Percentiles rank a stretch among this genome's conserved stretches.
Evolutionary conservation across 169 alveolate genomes (phyloP).

Genomic region (Plasmodium inui): DNA sequence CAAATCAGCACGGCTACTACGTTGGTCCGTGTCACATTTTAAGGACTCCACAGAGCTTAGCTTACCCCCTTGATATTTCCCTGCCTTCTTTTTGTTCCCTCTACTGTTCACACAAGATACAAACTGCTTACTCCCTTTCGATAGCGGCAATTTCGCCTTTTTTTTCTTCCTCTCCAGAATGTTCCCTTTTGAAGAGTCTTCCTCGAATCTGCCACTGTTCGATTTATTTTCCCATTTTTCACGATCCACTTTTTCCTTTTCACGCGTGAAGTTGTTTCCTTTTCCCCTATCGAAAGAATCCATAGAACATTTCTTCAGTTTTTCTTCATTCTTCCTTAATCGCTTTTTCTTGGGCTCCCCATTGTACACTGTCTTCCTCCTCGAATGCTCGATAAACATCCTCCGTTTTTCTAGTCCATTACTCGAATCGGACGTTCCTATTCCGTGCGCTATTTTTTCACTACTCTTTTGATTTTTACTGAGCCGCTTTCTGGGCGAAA

Average conservation of each 20-base stretch:
- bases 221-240: conserved; percentile 6
- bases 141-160: not conserved
- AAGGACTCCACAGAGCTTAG: not conserved
- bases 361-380: not conserved
- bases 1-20: not conserved
- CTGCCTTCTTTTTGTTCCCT: not conserved
- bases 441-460: not conserved
- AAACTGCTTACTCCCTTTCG: not conserved
- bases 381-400: not conserved
- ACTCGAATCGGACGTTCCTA: not conserved
- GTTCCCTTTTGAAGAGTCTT: not conserved
- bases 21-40: not conserved
- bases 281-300: conserved; percentile 1
- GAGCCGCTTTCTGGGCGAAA: not conserved
- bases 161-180: not conserved
- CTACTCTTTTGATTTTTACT: not conserved
- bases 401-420: not conserved
- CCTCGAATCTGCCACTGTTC: not conserved
- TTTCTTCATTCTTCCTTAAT: not conserved
- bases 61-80: not conserved
- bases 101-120: not conserved
- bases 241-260: not conserved
- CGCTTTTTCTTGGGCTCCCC: conserved; percentile 1
- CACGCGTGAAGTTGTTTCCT: not conserved
- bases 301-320: not conserved